Percentiles rank a stretch among this genome's conserved stretches.
phyloP scores from a whole-genome alignment of 2,329 filamentous ascomycete genomes.

The Corinectria fuckeliana region DNA sequence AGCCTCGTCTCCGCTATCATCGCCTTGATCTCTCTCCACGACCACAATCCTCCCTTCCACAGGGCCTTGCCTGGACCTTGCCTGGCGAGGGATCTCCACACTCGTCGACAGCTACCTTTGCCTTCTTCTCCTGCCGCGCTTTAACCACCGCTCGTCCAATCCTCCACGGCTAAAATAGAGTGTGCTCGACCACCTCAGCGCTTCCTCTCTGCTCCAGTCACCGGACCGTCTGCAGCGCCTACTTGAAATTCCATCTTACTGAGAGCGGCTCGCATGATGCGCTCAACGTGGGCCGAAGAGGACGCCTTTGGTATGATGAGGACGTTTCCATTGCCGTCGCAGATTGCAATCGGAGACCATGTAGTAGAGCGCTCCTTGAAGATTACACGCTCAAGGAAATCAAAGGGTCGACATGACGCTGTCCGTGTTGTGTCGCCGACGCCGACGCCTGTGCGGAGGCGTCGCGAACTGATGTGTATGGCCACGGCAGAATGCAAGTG shows the following conservation, averaged over 20 bases:
- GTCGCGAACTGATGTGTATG: slow-evolving; percentile 11
- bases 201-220: slow-evolving; percentile 56
- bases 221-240: slow-evolving; percentile 55
- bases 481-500: slow-evolving; percentile 12
- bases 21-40: slow-evolving; percentile 54
- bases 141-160: slow-evolving; percentile 66
- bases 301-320: slow-evolving; percentile 55
- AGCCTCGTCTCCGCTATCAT: background rate
- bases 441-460: slow-evolving; percentile 53
- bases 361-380: slow-evolving; percentile 56
- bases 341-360: slow-evolving; percentile 54
- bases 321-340: slow-evolving; percentile 60
- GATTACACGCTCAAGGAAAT: slow-evolving; percentile 56
- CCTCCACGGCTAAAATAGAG: slow-evolving; percentile 60
- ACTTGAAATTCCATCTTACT: slow-evolving; percentile 62
- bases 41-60: slow-evolving; percentile 69
- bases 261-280: slow-evolving; percentile 57
- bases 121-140: slow-evolving; percentile 55
- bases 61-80: slow-evolving; percentile 60
- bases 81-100: slow-evolving; percentile 60
- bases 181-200: slow-evolving; percentile 60
- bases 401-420: slow-evolving; percentile 57
- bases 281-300: slow-evolving; percentile 56
- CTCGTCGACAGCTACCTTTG: slow-evolving; percentile 63
- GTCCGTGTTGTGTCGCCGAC: slow-evolving; percentile 61